Evolutionary conservation across 805 yeast genomes (phyloP).

Genomic region (Ogataea henricii): DNA sequence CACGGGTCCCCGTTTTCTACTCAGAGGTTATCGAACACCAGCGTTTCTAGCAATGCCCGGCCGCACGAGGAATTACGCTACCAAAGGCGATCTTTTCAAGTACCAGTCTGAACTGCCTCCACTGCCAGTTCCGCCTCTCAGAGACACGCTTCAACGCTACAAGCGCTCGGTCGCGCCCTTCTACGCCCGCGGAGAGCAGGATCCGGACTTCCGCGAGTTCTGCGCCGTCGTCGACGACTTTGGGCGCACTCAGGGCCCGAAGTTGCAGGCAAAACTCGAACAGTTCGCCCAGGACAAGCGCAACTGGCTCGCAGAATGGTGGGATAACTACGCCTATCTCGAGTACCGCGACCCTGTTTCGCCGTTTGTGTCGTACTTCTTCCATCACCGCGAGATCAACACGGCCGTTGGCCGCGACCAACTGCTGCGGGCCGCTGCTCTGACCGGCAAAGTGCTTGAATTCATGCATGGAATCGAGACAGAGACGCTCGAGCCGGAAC

Average conservation of each 20-base stretch:
- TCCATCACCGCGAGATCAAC: conserved; percentile 73
- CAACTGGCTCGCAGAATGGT: conserved; percentile 89
- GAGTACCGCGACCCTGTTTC: conserved; percentile 92
- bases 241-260: conserved; percentile 58
- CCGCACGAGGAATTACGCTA: not conserved
- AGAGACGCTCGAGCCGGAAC: conserved; percentile 80
- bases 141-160: conserved; percentile 69
- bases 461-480: conserved; percentile 67
- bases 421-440: conserved; percentile 71
- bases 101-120: conserved; percentile 75
- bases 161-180: conserved; percentile 74
- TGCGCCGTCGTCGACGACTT: conserved; percentile 69
- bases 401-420: conserved; percentile 59
- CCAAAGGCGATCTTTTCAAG: conserved; percentile 68
- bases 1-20: not conserved
- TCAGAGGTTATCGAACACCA: not conserved
- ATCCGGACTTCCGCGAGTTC: conserved; percentile 35
- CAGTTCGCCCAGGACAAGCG: conserved; percentile 57
- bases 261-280: conserved; percentile 69
- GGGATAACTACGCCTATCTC: conserved; percentile 94
- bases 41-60: not conserved
- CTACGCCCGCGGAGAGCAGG: conserved; percentile 51
- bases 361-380: conserved; percentile 91
- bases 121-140: conserved; percentile 83
- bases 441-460: conserved; percentile 64